phyloP scores from a whole-genome alignment of 352 stramenopile genomes.

The Phytophthora lateralis region DNA sequence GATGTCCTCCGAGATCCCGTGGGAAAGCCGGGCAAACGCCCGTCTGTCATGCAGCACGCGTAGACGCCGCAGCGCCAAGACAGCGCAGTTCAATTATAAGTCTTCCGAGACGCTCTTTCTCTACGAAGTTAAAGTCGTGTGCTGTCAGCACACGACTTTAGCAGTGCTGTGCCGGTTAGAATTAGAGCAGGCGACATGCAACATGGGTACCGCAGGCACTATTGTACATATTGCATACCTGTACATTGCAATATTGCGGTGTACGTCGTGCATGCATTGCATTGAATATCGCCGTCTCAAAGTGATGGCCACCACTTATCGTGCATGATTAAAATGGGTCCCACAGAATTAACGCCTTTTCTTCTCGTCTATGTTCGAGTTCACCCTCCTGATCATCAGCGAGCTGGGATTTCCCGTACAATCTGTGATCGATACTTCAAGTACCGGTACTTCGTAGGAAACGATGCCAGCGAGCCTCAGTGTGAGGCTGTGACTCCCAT shows the following conservation, averaged over 20 bases:
- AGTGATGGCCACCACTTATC: neutral
- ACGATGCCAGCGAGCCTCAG: neutral
- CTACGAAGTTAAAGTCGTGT: constrained; percentile 23
- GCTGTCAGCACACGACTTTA: no score
- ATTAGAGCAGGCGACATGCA: neutral
- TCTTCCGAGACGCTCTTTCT: constrained; percentile 12
- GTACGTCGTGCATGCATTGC: neutral
- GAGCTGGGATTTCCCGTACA: neutral
- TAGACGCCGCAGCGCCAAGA: constrained; percentile 22
- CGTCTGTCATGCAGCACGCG: constrained; percentile 22
- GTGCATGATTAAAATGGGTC: neutral
- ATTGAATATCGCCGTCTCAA: neutral
- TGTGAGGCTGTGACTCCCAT: neutral
- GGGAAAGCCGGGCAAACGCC: constrained; percentile 29
- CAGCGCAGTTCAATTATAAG: constrained; percentile 19
- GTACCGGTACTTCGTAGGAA: neutral
- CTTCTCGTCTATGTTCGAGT: constrained; percentile 21
- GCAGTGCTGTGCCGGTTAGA: neutral
- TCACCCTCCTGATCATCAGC: neutral
- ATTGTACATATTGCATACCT: no score
- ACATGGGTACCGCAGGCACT: no score
- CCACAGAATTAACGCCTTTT: constrained; percentile 11
- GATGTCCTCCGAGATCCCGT: constrained; percentile 20
- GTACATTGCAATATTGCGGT: no score
- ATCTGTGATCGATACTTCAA: neutral